phyloP scores from a whole-genome alignment of 805 yeast species.

The Kodamaea lidongshanica region DNA sequence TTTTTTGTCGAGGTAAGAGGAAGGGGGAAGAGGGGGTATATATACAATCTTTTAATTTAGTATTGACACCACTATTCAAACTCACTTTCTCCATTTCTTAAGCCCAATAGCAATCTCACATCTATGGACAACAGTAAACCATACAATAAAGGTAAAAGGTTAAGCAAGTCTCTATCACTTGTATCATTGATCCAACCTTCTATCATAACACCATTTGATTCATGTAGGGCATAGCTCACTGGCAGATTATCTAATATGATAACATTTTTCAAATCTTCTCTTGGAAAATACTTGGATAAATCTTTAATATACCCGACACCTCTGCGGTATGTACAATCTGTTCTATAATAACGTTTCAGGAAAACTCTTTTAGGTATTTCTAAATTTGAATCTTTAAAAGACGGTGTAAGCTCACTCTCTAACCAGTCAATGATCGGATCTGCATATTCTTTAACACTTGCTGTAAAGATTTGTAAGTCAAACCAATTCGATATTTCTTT shows the following conservation, averaged over 20 bases:
- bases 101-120: conserved; percentile 69
- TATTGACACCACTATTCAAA: conserved; percentile 32
- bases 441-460: conserved; percentile 90
- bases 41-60: background rate
- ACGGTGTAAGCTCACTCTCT: conserved; percentile 48
- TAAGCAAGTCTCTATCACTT: conserved; percentile 76
- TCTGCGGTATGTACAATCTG: conserved; percentile 67
- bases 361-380: conserved; percentile 29
- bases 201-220: conserved; percentile 82
- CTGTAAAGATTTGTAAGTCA: conserved; percentile 86
- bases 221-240: conserved; percentile 75
- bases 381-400: conserved; percentile 10
- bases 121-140: conserved; percentile 77
- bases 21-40: background rate
- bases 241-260: conserved; percentile 92
- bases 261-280: conserved; percentile 63
- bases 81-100: conserved; percentile 65
- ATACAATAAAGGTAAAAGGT: conserved; percentile 71
- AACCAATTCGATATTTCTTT: conserved; percentile 79
- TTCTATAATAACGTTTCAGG: conserved; percentile 63
- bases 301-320: conserved; percentile 77
- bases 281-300: conserved; percentile 37
- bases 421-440: conserved; percentile 94
- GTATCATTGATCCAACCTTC: conserved; percentile 99
- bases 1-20: background rate